Evolutionary conservation across 345 rosid species (phyloP).

Genomic region (Citropsis articulata): DNA sequence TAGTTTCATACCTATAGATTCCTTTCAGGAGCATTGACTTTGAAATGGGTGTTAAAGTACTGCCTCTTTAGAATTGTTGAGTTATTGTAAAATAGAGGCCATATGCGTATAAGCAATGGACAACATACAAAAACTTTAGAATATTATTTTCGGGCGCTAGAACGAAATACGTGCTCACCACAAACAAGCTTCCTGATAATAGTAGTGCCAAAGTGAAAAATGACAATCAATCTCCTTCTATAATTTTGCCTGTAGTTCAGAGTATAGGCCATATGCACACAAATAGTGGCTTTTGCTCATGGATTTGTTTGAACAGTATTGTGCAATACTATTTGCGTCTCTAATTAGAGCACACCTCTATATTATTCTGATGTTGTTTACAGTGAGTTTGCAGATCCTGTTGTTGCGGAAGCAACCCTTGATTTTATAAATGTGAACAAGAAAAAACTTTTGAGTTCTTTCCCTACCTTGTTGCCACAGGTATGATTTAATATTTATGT

Average conservation of each 20-base stretch:
- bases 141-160: too few relatives aligned
- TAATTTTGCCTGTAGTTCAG: too few relatives aligned
- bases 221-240: too few relatives aligned
- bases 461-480: constrained; percentile 83
- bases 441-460: constrained; percentile 60
- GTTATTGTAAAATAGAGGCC: background rate
- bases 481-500: constrained; percentile 30
- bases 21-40: background rate
- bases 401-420: constrained; percentile 89
- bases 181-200: background rate
- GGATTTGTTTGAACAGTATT: background rate
- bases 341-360: background rate
- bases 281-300: background rate
- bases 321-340: constrained; percentile 7
- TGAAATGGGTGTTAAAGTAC: background rate
- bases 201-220: background rate
- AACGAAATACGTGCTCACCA: too few relatives aligned
- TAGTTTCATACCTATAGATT: background rate
- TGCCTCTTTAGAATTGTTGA: background rate
- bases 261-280: too few relatives aligned
- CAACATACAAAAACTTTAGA: too few relatives aligned
- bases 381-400: constrained; percentile 94
- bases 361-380: constrained; percentile 39
- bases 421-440: constrained; percentile 66
- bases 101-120: too few relatives aligned